These are phyloP conservation scores for Ophiocordyceps robertsii DNA, from an alignment of 2,329 filamentous ascomycete genomes.

Conservation along the genomic window DNA sequence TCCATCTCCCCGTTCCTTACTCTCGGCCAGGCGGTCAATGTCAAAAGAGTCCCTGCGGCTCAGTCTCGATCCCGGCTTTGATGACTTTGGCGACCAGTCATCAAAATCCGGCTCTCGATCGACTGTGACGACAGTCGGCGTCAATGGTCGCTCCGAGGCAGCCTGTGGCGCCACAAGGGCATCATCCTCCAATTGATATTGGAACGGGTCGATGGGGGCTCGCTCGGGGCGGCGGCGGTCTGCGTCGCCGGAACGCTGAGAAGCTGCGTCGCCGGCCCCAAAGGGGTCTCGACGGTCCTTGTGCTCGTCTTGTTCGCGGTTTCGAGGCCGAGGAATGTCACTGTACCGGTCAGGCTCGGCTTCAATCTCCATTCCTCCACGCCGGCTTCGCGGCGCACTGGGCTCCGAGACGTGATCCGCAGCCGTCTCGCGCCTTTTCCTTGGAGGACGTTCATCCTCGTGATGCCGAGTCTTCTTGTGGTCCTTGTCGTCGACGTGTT, in stretches of 20 bases:
- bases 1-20: slow-evolving; percentile 12
- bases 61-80: slow-evolving; percentile 21
- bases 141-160: slow-evolving; percentile 23
- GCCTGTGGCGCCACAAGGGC: slow-evolving; percentile 10
- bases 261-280: slow-evolving; percentile 13
- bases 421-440: slow-evolving; percentile 15
- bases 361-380: slow-evolving; percentile 14
- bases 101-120: slow-evolving; percentile 39
- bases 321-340: slow-evolving; percentile 10
- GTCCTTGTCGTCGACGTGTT: slow-evolving; percentile 15
- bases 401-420: slow-evolving; percentile 8
- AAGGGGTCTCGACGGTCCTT: not conserved
- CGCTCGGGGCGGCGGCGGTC: slow-evolving; percentile 11
- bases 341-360: slow-evolving; percentile 15
- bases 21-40: slow-evolving; percentile 20
- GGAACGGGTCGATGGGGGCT: slow-evolving; percentile 39
- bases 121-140: slow-evolving; percentile 38
- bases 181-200: slow-evolving; percentile 41
- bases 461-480: slow-evolving; percentile 16
- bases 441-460: slow-evolving; percentile 17
- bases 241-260: slow-evolving; percentile 10
- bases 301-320: slow-evolving; percentile 11
- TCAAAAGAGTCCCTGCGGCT: slow-evolving; percentile 39
- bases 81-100: slow-evolving; percentile 15
- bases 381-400: slow-evolving; percentile 6